phyloP scores from a whole-genome alignment of 225 moss, liverwort and hornwort genomes.

The Lunularia cruciata region DNA sequence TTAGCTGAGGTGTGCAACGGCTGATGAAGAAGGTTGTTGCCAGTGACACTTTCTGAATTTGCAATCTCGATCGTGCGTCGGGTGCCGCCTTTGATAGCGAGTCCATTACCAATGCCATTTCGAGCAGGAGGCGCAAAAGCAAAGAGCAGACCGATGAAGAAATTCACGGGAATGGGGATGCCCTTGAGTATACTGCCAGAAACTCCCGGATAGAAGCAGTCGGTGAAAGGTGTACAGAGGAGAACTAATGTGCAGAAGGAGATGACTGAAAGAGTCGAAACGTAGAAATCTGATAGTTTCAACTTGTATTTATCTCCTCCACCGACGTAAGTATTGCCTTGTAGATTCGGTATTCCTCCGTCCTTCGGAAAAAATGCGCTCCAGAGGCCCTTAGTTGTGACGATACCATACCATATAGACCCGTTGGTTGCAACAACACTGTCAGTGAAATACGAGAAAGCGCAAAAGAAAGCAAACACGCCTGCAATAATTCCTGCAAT shows the following conservation, averaged over 20 bases:
- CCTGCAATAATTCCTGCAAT: constrained; percentile 33
- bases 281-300: constrained; percentile 48
- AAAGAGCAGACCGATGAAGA: constrained; percentile 41
- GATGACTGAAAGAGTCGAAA: constrained; percentile 36
- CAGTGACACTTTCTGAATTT: no score
- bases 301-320: constrained; percentile 22
- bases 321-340: constrained; percentile 23
- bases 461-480: constrained; percentile 42
- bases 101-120: constrained; percentile 41
- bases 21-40: no score
- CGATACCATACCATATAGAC: constrained; percentile 45
- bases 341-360: not conserved
- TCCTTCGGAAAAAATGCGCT: constrained; percentile 40
- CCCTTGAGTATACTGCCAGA: constrained; percentile 41
- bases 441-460: constrained; percentile 49
- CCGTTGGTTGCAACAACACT: constrained; percentile 38
- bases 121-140: constrained; percentile 47
- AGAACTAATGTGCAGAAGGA: constrained; percentile 47
- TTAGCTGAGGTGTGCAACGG: no score
- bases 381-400: constrained; percentile 56
- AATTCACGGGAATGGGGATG: constrained; percentile 45
- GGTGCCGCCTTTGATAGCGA: not conserved
- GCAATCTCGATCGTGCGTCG: no score
- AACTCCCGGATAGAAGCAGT: constrained; percentile 50
- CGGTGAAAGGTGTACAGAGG: constrained; percentile 43